Base-by-base conservation (phyloP, 192 early-diverging fungal genomes). In the Coemansia furcata region DNA sequence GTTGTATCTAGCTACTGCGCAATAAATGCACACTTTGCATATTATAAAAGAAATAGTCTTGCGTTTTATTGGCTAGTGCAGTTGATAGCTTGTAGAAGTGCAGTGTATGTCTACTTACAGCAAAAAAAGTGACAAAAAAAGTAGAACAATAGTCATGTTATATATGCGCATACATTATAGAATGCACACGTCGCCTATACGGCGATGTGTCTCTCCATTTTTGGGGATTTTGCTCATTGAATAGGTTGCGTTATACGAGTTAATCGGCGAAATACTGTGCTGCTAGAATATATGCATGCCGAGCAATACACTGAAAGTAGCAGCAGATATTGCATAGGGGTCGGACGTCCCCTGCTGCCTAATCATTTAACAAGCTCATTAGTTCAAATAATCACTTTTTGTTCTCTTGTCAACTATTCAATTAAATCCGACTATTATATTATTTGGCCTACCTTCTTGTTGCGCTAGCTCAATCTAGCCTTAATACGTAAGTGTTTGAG, bases 1-100 rank as follows among this genome's bases (percentile, higher is more conserved):
- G 47, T 42, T 44, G 33, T 65, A 68, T 60, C 32, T 50, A 60
- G 43, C 37, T 77, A 77, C 74, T 77, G 74, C 74, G 74, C 68
- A 77, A 71, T 77, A 71, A 71, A 76, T 66, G 54, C 40, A 49
- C 7, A 55, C 32, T 15, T 15, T 42, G 47, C 61, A 69, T 42
- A 44, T 30, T 49, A 40, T 35, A 42, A 23, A 66, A 44, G 65
- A 65, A 49, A 14, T n/a, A 12, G 3, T 26, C 26, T 52, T 52
- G 50, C 23, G 26, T 52, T 52, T 52, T 52, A 52, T 52, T 43
- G 54, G 54, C 17, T 14, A 54, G 33, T 55, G 40, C 52, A 54
- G 47, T 43, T 21, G 30, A 23, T 36, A 57, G 32, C 21, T 42
- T 39, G 36, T 42, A 66, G 40, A 52, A 66, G 43, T 66, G 65